Conservation (phyloP, 192 early-diverging fungal genomes). For the Mortierella alpina region DNA sequence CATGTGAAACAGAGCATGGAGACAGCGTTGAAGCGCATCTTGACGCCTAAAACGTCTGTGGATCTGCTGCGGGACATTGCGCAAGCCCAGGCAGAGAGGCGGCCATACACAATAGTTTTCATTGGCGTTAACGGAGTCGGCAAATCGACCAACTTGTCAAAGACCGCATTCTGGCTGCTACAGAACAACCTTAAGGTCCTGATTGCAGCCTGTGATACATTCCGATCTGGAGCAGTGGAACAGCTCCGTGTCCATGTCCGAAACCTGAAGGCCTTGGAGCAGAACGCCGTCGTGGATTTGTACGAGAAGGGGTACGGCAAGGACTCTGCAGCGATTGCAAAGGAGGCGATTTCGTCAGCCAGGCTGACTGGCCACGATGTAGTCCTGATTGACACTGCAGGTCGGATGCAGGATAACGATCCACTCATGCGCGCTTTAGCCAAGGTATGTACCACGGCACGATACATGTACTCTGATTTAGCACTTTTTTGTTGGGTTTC, state of each 20-base stretch:
- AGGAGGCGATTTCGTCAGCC: slow-evolving; percentile 86
- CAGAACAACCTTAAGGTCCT: slow-evolving; percentile 91
- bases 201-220: slow-evolving; percentile 97
- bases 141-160: slow-evolving; percentile 94
- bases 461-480: neutral
- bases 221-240: slow-evolving; percentile 95
- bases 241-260: slow-evolving; percentile 91
- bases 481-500: neutral
- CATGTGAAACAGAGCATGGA: slow-evolving; percentile 87
- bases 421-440: slow-evolving; percentile 96
- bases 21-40: slow-evolving; percentile 82
- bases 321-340: slow-evolving; percentile 94
- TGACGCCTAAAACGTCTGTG: slow-evolving; percentile 90
- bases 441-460: slow-evolving; percentile 63
- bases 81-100: slow-evolving; percentile 68
- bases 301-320: slow-evolving; percentile 98
- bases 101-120: slow-evolving; percentile 92
- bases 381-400: slow-evolving; percentile 95
- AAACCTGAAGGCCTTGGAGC: slow-evolving; percentile 84
- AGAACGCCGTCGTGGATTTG: slow-evolving; percentile 77
- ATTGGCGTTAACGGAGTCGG: slow-evolving; percentile 96
- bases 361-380: slow-evolving; percentile 84
- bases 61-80: slow-evolving; percentile 93
- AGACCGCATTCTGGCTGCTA: slow-evolving; percentile 94
- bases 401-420: slow-evolving; percentile 99